phyloP scores from a whole-genome alignment of 495 filamentous ascomycete genomes.

The Xylaria venustula region DNA sequence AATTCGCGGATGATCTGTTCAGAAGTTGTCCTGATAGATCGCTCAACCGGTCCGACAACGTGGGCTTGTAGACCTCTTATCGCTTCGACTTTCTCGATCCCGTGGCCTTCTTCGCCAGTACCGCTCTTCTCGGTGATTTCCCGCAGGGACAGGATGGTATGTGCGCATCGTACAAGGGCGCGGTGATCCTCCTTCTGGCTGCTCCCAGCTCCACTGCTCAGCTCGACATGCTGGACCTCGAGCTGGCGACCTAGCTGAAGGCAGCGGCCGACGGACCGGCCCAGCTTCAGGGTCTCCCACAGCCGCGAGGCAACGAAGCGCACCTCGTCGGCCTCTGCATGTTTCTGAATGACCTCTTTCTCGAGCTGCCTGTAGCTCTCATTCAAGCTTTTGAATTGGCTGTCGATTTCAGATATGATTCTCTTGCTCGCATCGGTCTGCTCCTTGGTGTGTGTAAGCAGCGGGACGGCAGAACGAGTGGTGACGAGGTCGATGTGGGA shows the following conservation, averaged over 20 bases:
- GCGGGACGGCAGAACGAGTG: constrained; percentile 75
- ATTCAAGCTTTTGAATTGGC: constrained; percentile 74
- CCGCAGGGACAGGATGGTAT: constrained; percentile 70
- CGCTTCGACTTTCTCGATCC: constrained; percentile 67
- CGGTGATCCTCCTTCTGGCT: constrained; percentile 67
- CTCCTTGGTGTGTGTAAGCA: constrained; percentile 74
- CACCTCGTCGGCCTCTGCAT: constrained; percentile 78
- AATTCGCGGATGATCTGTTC: constrained; percentile 85
- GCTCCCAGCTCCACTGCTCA: constrained; percentile 33
- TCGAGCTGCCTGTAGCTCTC: constrained; percentile 80
- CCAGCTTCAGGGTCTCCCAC: constrained; percentile 74
- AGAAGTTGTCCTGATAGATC: constrained; percentile 61
- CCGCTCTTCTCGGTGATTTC: constrained; percentile 65
- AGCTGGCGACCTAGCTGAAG: constrained; percentile 81
- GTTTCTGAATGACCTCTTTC: constrained; percentile 77
- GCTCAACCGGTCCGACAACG: constrained; percentile 68
- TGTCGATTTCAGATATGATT: constrained; percentile 69
- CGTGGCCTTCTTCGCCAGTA: constrained; percentile 71
- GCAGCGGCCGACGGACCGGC: constrained; percentile 70
- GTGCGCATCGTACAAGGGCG: constrained; percentile 73
- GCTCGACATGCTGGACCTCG: constrained; percentile 69
- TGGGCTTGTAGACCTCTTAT: constrained; percentile 65
- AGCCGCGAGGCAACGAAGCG: constrained; percentile 69
- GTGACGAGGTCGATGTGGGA: constrained; percentile 91
- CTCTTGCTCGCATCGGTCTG: constrained; percentile 66